phyloP scores from a whole-genome alignment of 2,329 filamentous ascomycete genomes.

The Fusarium solani-melongenae region DNA sequence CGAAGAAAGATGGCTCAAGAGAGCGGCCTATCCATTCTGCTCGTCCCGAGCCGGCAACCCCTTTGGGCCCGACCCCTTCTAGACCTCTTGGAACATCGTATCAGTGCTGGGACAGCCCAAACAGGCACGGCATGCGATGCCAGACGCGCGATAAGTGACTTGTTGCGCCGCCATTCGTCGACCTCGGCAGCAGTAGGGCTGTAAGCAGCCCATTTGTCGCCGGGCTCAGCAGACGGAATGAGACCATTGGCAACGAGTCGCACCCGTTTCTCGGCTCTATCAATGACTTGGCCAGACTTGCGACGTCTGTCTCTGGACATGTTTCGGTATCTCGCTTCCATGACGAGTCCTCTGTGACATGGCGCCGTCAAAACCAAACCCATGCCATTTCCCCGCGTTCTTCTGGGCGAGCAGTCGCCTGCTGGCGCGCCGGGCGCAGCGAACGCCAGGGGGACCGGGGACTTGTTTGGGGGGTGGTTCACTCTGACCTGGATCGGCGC shows the following conservation, averaged over 20 bases:
- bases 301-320: slow-evolving; percentile 22
- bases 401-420: slow-evolving; percentile 23
- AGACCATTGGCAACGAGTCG: slow-evolving; percentile 6
- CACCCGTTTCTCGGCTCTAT: slow-evolving; percentile 13
- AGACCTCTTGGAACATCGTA: neutral
- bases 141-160: slow-evolving; percentile 40
- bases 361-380: slow-evolving; percentile 27
- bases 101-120: slow-evolving; percentile 7
- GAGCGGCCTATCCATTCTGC: neutral
- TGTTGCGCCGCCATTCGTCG: slow-evolving; percentile 34
- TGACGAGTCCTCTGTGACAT: slow-evolving; percentile 15
- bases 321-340: slow-evolving; percentile 24
- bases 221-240: slow-evolving; percentile 12
- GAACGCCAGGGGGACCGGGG: slow-evolving; percentile 19
- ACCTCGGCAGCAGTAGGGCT: slow-evolving; percentile 21
- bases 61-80: neutral
- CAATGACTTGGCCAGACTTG: slow-evolving; percentile 12
- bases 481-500: slow-evolving; percentile 31
- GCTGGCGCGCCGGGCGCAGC: slow-evolving; percentile 29
- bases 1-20: neutral
- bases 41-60: slow-evolving; percentile 1
- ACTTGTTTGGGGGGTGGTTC: slow-evolving; percentile 24
- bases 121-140: slow-evolving; percentile 13
- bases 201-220: slow-evolving; percentile 17
- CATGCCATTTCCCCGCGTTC: slow-evolving; percentile 39